Evolutionary conservation across 2,329 filamentous ascomycete genomes (phyloP), one percentile per base, ranked within the genome.

Genomic region (Fusarium bulbicola): DNA sequence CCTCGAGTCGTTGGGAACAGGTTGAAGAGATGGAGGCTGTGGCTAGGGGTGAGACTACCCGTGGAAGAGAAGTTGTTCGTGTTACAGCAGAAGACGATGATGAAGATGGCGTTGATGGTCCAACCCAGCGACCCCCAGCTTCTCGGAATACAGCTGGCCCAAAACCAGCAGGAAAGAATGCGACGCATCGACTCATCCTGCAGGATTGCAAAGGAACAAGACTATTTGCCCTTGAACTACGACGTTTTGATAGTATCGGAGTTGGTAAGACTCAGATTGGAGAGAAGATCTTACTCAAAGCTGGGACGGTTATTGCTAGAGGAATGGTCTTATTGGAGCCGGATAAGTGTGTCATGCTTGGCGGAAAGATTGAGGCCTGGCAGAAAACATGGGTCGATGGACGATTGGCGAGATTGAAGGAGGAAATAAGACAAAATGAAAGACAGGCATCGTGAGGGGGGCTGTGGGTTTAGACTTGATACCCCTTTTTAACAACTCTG

Each of bases 331-430:
- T 98, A 81, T 84, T 99, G 26, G 92, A 94, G 70, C 91, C 93
- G 3, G 84, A 84, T 5, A 90, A 82, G 63, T 91, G 90, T 60
- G 86, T 89, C n/a, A 79, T 97, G 5, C 82, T 98, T n/a, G 96
- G 96, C 5, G 96, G 96, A 0, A 97, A 93, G 83, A 88, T 98
- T 49, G 95, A 98, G 61, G 85, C 85, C 0, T 89, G 95, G 86
- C 93, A 98, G 78, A 91, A 90, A 79, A 86, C 86, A 13, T 98
- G 95, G 95, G 86, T 87, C 52, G 89, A 91, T 20, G 90, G 90
- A 5, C 87, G 93, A 72, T 91, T 97, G 80, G 87, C 86, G 54
- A 88, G 89, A 72, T 81, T 98, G 67, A 91, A 90, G 79, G 87
- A 89, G 57, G 88, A 86, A 18, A 88, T 91, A 24, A 85, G 86